phyloP scores from a whole-genome alignment of 768 basidiomycete genomes.

The Gautieria morchelliformis region DNA sequence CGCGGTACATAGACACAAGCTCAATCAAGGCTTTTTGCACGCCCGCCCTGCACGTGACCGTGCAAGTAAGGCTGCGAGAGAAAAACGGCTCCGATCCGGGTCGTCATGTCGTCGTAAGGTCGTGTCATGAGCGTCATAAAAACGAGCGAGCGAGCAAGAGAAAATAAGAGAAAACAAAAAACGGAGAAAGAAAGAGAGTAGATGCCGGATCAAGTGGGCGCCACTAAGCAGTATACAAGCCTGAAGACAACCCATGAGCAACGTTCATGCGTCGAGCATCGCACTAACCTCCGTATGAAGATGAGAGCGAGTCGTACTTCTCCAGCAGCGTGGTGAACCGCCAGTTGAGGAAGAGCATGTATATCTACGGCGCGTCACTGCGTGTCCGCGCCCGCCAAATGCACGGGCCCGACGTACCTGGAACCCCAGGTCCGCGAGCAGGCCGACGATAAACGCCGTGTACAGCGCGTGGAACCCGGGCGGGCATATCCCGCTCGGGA shows the following conservation, averaged over 20 bases:
- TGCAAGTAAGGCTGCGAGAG: not conserved
- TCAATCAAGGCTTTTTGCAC: not conserved
- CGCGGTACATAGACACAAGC: not conserved
- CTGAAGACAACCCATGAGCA: not conserved
- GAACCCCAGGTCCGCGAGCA: conserved; percentile 56
- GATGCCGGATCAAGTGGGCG: not conserved
- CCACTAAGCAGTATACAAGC: not conserved
- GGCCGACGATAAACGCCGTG: conserved; percentile 52
- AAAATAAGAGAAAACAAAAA: not conserved
- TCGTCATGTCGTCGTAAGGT: not conserved
- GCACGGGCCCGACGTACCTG: conserved; percentile 41
- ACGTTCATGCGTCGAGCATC: not conserved
- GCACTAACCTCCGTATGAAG: not conserved
- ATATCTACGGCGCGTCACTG: too few relatives aligned
- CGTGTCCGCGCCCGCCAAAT: too few relatives aligned
- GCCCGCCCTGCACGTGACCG: not conserved
- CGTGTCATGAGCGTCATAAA: not conserved
- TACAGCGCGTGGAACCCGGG: conserved; percentile 51
- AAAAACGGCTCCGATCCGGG: too few relatives aligned
- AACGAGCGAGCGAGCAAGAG: not conserved
- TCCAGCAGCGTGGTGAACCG: conserved; percentile 61
- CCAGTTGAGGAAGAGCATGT: conserved; percentile 73
- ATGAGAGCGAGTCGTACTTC: conserved; percentile 54
- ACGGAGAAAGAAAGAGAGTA: not conserved
- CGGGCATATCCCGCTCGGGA: conserved; percentile 50